Conservation (phyloP, 345 rosid species). For the Sonneratia caseolaris region DNA sequence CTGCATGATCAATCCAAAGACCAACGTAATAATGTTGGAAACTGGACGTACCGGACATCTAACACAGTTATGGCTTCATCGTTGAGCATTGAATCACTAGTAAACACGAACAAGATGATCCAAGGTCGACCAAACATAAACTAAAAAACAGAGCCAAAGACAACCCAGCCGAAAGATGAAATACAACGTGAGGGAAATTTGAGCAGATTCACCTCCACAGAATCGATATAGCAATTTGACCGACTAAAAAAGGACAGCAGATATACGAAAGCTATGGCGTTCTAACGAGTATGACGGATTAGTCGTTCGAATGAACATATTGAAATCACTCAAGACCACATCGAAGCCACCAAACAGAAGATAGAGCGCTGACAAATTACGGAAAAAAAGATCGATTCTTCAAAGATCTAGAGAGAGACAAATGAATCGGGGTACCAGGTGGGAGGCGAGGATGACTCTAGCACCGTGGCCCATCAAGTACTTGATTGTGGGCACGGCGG, state of each 20-base stretch:
- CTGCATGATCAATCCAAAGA: not conserved
- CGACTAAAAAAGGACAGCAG: not conserved
- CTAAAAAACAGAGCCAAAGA: no score
- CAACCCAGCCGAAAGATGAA: no score
- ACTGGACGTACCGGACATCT: no score
- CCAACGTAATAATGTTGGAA: not conserved
- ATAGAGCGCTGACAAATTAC: not conserved
- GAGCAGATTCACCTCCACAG: no score
- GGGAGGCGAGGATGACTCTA: constrained; percentile 35
- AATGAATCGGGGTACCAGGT: constrained; percentile 26
- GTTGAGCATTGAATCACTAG: no score
- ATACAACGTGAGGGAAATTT: no score
- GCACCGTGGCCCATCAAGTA: constrained; percentile 34
- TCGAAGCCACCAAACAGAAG: not conserved
- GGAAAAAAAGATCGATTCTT: not conserved
- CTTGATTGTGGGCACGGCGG: constrained; percentile 54
- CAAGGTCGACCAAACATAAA: no score
- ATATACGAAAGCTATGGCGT: no score
- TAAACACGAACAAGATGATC: no score
- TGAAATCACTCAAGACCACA: not conserved
- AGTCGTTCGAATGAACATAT: not conserved
- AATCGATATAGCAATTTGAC: not conserved
- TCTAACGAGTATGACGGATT: not conserved
- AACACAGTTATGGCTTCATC: no score
- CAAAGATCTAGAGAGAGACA: not conserved